Evolutionary conservation across 2,329 filamentous ascomycete species (phyloP), one percentile per base, ranked within the genome.

Genomic region (Orbilia javanica): DNA sequence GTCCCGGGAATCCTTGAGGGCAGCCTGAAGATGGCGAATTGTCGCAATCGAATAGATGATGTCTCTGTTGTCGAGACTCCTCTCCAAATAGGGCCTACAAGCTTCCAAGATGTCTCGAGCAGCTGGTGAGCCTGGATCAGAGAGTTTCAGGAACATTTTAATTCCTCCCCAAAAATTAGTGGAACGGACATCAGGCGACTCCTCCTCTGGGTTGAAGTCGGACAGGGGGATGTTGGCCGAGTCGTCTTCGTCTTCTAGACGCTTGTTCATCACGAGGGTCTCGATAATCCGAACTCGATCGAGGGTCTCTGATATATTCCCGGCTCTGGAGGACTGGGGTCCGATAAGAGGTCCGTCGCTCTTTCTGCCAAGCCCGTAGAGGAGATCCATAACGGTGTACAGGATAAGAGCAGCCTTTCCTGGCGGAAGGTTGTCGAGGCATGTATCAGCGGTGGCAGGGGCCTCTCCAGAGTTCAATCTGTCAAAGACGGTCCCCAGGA

Each of bases 281-380:
- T 97, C 92, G 62, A 97, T 88, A 25, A 95, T 89, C 48, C 89
- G 88, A 44, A 97, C 87, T 22, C 94, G 90, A 73, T 90, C 90
- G 63, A 89, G 87, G 25, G 91, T 89, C 81, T 92, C 90, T 25
- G 88, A 83, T 39, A 89, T 84, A 77, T 93, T 88, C 80, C 89
- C 87, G 81, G 39, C 82, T 81, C 74, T 81, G 84, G 83, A 29
- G 67, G 79, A 55, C 83, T 84, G 25, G 75, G 70, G 36, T 80
- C 81, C 66, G 75, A 42, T 79, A 79, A 80, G 71, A 67, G 66
- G 72, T 63, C 84, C 65, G 86, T 84, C n/a, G 83, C 83, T 68
- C 88, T 85, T 67, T 87, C 88, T 80, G 86, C 86, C 42, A 84
- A 85, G 27, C 86, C 81, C 81, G 53, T 81, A 82, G 31, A 80